phyloP scores from a whole-genome alignment of 805 yeast species.

The Citeromyces nyonsensis region DNA sequence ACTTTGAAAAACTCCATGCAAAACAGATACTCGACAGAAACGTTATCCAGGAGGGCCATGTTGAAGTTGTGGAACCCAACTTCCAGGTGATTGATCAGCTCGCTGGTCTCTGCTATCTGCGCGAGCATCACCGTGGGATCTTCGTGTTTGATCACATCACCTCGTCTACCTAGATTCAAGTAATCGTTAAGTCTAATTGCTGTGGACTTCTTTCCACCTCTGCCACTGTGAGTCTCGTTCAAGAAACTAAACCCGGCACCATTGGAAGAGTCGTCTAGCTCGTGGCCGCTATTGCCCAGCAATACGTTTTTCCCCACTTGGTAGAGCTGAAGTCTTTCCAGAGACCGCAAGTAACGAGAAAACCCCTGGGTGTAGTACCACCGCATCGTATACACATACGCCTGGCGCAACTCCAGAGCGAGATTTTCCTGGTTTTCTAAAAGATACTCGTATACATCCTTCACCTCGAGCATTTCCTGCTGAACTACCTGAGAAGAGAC shows the following conservation, averaged over 20 bases:
- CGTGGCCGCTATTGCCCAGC: constrained; percentile 22
- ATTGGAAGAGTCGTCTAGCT: not conserved
- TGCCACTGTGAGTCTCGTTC: not conserved
- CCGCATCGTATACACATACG: constrained; percentile 76
- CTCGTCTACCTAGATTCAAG: constrained; percentile 39
- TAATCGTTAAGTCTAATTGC: constrained; percentile 28
- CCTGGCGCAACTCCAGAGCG: constrained; percentile 60
- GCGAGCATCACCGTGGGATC: constrained; percentile 61
- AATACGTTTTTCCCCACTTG: constrained; percentile 39
- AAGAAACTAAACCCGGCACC: not conserved
- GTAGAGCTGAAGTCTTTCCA: constrained; percentile 45
- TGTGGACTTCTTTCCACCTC: not conserved
- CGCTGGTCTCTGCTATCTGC: constrained; percentile 71
- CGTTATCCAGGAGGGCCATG: constrained; percentile 61
- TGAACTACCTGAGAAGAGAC: constrained; percentile 67
- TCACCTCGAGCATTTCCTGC: constrained; percentile 41
- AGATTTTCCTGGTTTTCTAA: constrained; percentile 36
- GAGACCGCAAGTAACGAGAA: constrained; percentile 56
- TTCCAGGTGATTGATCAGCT: constrained; percentile 54
- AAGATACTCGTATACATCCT: constrained; percentile 46
- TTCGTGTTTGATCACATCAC: constrained; percentile 35
- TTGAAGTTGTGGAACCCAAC: constrained; percentile 59
- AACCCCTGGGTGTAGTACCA: constrained; percentile 86
- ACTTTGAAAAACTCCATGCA: constrained; percentile 54
- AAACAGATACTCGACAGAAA: constrained; percentile 62